phyloP scores from a whole-genome alignment of 2,329 filamentous ascomycete genomes.

The Diaporthe capsici region DNA sequence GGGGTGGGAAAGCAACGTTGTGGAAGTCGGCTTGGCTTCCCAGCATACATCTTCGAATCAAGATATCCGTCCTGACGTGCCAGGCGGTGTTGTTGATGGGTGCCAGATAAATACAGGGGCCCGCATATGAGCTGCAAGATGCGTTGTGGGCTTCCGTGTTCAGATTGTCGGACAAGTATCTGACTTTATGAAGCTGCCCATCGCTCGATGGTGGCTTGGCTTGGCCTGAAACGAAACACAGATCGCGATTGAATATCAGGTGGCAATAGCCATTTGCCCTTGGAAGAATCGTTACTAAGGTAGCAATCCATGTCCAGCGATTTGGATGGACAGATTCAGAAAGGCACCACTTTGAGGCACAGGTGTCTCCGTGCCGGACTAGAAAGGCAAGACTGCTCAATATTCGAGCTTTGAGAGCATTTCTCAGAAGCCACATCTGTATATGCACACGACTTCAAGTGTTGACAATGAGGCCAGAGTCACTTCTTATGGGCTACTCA shows the following conservation, averaged over 20 bases:
- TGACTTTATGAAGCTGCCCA: not conserved
- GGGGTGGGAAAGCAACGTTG: not conserved
- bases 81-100: not conserved
- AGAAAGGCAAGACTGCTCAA: not conserved
- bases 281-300: not conserved
- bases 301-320: too few species aligned
- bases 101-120: not conserved
- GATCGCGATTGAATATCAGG: not conserved
- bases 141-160: not conserved
- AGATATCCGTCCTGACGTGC: not conserved
- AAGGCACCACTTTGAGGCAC: not conserved
- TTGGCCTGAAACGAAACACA: not conserved
- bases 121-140: not conserved
- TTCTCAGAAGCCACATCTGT: not conserved
- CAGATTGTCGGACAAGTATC: not conserved
- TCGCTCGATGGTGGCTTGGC: not conserved
- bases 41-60: too few species aligned
- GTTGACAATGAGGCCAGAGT: too few species aligned
- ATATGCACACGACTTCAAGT: too few species aligned
- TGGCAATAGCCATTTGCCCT: not conserved
- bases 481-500: not conserved
- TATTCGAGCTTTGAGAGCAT: not conserved
- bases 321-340: too few species aligned
- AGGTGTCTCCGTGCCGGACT: not conserved
- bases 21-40: not conserved